These are phyloP conservation scores for Bisporella sp. DNA, from an alignment of 2,329 filamentous ascomycete species.

Conservation along the genomic window DNA sequence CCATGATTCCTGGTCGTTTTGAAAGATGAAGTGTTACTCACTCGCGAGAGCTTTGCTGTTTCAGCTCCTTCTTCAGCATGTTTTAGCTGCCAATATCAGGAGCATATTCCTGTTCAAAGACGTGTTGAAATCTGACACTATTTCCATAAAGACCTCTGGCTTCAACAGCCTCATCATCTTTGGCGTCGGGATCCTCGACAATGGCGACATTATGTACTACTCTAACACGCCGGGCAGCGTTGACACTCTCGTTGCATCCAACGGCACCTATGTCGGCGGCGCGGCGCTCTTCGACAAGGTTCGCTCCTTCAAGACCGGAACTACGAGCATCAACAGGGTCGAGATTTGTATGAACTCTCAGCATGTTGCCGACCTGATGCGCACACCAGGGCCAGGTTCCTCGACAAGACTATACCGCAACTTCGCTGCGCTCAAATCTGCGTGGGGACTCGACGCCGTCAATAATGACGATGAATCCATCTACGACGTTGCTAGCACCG, in stretches of 20 bases:
- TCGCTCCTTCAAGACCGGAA: constrained; percentile 31
- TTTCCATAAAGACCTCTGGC: constrained; percentile 32
- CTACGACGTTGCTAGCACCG: constrained; percentile 36
- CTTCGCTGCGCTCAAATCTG: constrained; percentile 32
- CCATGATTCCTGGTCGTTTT: background rate
- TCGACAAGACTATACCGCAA: constrained; percentile 32
- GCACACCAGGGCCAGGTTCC: constrained; percentile 27
- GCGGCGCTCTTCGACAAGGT: constrained; percentile 41
- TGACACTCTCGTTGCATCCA: constrained; percentile 30
- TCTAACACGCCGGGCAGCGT: constrained; percentile 14
- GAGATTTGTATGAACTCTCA: constrained; percentile 39
- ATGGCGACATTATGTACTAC: constrained; percentile 40
- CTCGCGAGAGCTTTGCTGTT: background rate
- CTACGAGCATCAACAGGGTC: constrained; percentile 30
- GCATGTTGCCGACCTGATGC: constrained; percentile 33
- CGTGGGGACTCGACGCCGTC: constrained; percentile 38
- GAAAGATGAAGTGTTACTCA: background rate
- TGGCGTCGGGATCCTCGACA: constrained; percentile 34
- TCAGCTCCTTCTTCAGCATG: background rate
- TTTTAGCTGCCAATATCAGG: background rate
- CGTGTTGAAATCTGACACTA: constrained; percentile 37
- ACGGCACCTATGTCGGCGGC: constrained; percentile 40
- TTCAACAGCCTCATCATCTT: constrained; percentile 39
- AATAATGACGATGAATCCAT: constrained; percentile 40
- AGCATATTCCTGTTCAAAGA: constrained; percentile 25